Conservation (phyloP, 306 rosid species). For the Lotus japonicus region DNA sequence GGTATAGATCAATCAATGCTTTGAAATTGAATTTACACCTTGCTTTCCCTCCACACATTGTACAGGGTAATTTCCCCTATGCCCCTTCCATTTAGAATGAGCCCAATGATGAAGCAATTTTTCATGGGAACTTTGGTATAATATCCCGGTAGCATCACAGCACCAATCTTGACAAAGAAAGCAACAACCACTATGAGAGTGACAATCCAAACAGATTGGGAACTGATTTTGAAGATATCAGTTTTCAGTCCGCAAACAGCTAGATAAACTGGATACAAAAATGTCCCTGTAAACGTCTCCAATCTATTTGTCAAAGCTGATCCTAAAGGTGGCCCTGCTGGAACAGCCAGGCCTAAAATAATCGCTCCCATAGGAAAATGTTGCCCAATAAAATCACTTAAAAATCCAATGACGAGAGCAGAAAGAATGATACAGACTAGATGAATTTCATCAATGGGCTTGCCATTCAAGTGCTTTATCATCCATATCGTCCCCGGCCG, state of each 20-base stretch:
- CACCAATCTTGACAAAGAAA: conserved; percentile 35
- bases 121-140: conserved; percentile 15
- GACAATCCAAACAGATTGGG: conserved; percentile 16
- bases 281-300: conserved; percentile 25
- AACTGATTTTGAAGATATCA: conserved; percentile 27
- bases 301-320: conserved; percentile 33
- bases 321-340: conserved; percentile 67
- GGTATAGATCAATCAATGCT: background rate
- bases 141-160: conserved; percentile 45
- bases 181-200: conserved; percentile 12
- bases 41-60: conserved; percentile 35
- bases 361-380: conserved; percentile 55
- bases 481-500: conserved; percentile 34
- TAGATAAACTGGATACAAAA: conserved; percentile 54
- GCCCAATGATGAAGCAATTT: conserved; percentile 47
- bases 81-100: conserved; percentile 61
- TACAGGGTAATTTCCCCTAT: conserved; percentile 39
- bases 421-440: too few species aligned
- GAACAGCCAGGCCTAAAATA: conserved; percentile 43
- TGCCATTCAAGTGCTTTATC: conserved; percentile 5
- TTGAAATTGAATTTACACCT: conserved; percentile 27
- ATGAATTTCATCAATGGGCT: conserved; percentile 29
- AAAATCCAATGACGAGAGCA: too few species aligned
- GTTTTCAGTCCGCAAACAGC: conserved; percentile 51
- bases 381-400: conserved; percentile 45